Conservation (phyloP, 441 rosid species). For the Bocquillonia castaneifolia region DNA sequence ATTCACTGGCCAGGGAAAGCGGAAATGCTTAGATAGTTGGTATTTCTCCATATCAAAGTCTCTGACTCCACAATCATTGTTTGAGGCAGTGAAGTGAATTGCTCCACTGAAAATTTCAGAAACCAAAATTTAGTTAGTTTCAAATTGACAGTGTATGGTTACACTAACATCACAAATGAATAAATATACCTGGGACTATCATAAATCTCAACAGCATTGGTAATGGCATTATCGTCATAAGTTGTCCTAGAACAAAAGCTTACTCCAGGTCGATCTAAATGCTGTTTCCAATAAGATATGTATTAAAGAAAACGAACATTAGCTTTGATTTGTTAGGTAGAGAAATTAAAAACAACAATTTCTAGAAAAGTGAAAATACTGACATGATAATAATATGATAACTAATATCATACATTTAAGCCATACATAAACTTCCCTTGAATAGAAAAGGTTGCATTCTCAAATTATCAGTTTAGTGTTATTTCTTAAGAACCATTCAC, state of each 20-base stretch:
- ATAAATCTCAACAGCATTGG: conserved; percentile 85
- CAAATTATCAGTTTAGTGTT: no score
- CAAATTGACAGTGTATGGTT: no score
- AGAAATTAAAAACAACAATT: no score
- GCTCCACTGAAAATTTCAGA: conserved; percentile 59
- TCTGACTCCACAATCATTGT: conserved; percentile 78
- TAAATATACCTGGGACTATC: conserved; percentile 49
- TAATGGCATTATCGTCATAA: conserved; percentile 76
- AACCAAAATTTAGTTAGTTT: no score
- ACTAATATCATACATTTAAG: no score
- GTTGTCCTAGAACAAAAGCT: conserved; percentile 82
- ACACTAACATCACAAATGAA: no score
- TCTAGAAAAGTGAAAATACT: no score
- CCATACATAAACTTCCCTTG: no score
- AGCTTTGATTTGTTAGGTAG: no score
- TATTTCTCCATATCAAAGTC: conserved; percentile 87
- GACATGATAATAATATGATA: no score
- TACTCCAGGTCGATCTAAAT: conserved; percentile 67
- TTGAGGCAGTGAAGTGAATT: conserved; percentile 76
- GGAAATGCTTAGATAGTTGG: conserved; percentile 59
- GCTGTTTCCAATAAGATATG: conserved; percentile 34
- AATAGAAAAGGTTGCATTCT: no score
- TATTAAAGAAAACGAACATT: neutral
- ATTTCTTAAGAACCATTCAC: no score
- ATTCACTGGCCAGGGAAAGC: conserved; percentile 86